Conservation (phyloP, 2,329 filamentous ascomycete species). For the Paramyrothecium roridum region DNA sequence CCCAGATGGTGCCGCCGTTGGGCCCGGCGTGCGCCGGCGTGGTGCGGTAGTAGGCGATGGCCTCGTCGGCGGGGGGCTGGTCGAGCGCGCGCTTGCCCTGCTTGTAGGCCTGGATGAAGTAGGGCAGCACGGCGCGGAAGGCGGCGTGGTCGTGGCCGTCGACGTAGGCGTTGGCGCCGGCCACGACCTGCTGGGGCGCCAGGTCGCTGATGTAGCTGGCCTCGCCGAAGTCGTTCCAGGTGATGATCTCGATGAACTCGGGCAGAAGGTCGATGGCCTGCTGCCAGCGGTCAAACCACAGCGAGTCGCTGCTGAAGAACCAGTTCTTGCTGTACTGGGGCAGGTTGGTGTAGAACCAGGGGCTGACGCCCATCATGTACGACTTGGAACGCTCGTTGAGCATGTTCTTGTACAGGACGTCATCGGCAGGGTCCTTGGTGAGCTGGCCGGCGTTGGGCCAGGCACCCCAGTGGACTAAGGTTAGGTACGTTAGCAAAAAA, state of each 20-base stretch:
- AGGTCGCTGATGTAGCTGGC: slow-evolving; percentile 46
- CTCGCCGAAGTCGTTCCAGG: slow-evolving; percentile 56
- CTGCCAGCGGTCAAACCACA: slow-evolving; percentile 60
- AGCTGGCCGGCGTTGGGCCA: slow-evolving; percentile 30
- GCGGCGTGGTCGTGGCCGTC: slow-evolving; percentile 44
- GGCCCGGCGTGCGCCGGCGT: slow-evolving; percentile 19
- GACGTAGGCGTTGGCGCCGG: slow-evolving; percentile 45
- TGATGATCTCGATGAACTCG: slow-evolving; percentile 41
- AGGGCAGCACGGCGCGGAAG: slow-evolving; percentile 46
- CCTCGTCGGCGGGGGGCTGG: slow-evolving; percentile 19
- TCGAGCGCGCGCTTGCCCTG: slow-evolving; percentile 23
- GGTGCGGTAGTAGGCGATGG: slow-evolving; percentile 30
- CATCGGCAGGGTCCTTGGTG: slow-evolving; percentile 27
- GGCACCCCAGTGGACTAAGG: slow-evolving; percentile 31
- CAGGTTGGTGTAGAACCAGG: slow-evolving; percentile 60
- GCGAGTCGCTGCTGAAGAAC: slow-evolving; percentile 58
- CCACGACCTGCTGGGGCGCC: slow-evolving; percentile 38
- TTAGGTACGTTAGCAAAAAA: slow-evolving; percentile 6
- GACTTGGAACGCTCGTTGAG: slow-evolving; percentile 25
- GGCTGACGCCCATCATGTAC: slow-evolving; percentile 54
- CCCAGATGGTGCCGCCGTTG: slow-evolving; percentile 27
- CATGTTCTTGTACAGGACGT: slow-evolving; percentile 28
- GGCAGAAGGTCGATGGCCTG: slow-evolving; percentile 45
- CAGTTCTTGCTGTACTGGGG: slow-evolving; percentile 57
- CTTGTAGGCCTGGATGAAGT: slow-evolving; percentile 49